These are phyloP conservation scores for Juglanconis oblonga DNA, from an alignment of 2,329 filamentous ascomycete species.

Conservation along the genomic window DNA sequence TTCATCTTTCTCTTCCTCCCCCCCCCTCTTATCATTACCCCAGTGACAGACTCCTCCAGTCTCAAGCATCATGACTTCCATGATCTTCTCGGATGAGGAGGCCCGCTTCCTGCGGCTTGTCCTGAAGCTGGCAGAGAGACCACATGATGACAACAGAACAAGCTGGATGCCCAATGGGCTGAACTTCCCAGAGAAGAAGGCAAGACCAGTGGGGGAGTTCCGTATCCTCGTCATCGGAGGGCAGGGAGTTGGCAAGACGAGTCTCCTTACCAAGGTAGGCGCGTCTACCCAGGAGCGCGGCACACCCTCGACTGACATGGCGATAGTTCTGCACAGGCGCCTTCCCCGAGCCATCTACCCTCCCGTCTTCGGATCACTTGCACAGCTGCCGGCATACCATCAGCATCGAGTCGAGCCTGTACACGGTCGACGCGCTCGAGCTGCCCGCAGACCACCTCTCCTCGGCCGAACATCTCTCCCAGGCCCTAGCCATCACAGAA, in stretches of 20 bases:
- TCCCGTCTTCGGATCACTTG: slow-evolving; percentile 21
- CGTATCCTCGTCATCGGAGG: slow-evolving; percentile 37
- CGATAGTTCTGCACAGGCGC: slow-evolving; percentile 31
- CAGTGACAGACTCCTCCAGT: too few relatives aligned
- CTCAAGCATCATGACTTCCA: slow-evolving; percentile 23
- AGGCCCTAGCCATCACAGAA: slow-evolving; percentile 39
- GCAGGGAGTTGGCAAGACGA: slow-evolving; percentile 39
- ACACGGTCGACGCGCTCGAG: slow-evolving; percentile 36
- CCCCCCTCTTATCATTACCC: background rate
- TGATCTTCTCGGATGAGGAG: slow-evolving; percentile 39
- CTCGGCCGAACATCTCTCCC: slow-evolving; percentile 31
- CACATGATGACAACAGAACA: slow-evolving; percentile 21
- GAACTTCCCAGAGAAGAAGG: slow-evolving; percentile 5
- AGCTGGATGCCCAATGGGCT: slow-evolving; percentile 5
- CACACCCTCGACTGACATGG: background rate
- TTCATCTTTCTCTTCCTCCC: background rate
- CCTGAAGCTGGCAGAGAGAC: slow-evolving; percentile 36
- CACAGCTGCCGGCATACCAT: slow-evolving; percentile 32
- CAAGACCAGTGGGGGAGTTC: slow-evolving; percentile 32
- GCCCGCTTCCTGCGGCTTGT: slow-evolving; percentile 37
- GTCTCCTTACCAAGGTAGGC: slow-evolving; percentile 35
- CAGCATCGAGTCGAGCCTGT: slow-evolving; percentile 28
- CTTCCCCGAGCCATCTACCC: slow-evolving; percentile 23
- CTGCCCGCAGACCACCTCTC: slow-evolving; percentile 31
- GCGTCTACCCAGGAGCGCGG: background rate